These are phyloP conservation scores for Geotrichum citri-aurantii DNA, from an alignment of 1,139 yeast species.

Conservation along the genomic window DNA sequence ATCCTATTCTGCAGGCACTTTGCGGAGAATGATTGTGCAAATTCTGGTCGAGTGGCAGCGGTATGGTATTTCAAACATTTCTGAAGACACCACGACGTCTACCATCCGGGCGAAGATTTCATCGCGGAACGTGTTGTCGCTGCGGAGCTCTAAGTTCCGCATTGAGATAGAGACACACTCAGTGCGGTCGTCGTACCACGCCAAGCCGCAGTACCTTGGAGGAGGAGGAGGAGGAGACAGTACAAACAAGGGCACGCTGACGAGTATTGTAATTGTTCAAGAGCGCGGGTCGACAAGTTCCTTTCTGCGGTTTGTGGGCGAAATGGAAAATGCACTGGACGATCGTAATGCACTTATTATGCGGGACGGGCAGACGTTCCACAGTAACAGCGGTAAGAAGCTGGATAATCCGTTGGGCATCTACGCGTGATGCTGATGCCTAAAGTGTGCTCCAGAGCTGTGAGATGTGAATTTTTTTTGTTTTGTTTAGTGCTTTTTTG, in stretches of 20 bases:
- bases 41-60: conserved; percentile 35
- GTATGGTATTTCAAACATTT: conserved; percentile 34
- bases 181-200: not conserved
- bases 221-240: conserved; percentile 2
- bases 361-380: not conserved
- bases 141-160: conserved; percentile 33
- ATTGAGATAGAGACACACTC: conserved; percentile 24
- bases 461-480: not conserved
- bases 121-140: conserved; percentile 32
- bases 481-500: not conserved
- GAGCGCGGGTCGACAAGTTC: conserved; percentile 15
- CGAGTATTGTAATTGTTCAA: conserved; percentile 9
- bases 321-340: conserved; percentile 12
- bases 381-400: not conserved
- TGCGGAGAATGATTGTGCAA: conserved; percentile 31
- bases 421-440: not conserved
- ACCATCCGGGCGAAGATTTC: conserved; percentile 34
- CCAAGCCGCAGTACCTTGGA: conserved; percentile 7
- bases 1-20: conserved; percentile 25
- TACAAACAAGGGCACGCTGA: not conserved
- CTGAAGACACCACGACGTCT: conserved; percentile 25
- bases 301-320: conserved; percentile 12
- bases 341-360: conserved; percentile 2
- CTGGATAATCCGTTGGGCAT: not conserved
- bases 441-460: no score